These are phyloP conservation scores for Bacterosira constricta DNA, from an alignment of 108 stramenopile species.

Conservation along the genomic window DNA sequence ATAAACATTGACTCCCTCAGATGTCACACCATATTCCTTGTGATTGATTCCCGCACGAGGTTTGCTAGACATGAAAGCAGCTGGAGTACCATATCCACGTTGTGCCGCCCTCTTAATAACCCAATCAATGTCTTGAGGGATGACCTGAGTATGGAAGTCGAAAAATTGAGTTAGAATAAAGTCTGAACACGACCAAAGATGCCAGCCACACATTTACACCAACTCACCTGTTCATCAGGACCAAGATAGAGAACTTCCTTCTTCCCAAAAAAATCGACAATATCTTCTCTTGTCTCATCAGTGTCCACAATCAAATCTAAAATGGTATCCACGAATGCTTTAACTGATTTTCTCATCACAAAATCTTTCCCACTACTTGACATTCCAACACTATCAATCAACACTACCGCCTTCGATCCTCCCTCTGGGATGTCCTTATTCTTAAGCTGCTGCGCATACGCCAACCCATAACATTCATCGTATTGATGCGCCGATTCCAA, in stretches of 20 bases:
- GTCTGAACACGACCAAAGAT: background rate
- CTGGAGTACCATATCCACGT: slow-evolving; percentile 89
- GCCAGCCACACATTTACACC: background rate
- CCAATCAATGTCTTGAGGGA: slow-evolving; percentile 96
- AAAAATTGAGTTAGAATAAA: background rate
- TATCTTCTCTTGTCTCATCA: slow-evolving; percentile 75
- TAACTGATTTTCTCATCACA: slow-evolving; percentile 94
- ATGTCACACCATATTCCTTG: slow-evolving; percentile 97
- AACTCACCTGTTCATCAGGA: slow-evolving; percentile 93
- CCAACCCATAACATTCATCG: slow-evolving; percentile 95
- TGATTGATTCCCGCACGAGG: slow-evolving; percentile 96
- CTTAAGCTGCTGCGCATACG: slow-evolving; percentile 95
- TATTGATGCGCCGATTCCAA: slow-evolving; percentile 93
- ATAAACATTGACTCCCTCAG: slow-evolving; percentile 95
- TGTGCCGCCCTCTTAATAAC: slow-evolving; percentile 89
- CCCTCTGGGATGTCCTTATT: slow-evolving; percentile 99
- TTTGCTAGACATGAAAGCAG: slow-evolving; percentile 98
- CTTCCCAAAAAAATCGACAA: slow-evolving; percentile 92
- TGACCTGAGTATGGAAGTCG: slow-evolving; percentile 50
- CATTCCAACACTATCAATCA: slow-evolving; percentile 87
- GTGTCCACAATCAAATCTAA: slow-evolving; percentile 94
- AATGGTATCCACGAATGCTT: slow-evolving; percentile 95
- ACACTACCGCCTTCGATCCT: slow-evolving; percentile 93
- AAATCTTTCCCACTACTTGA: slow-evolving; percentile 61
- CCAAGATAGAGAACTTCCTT: slow-evolving; percentile 96